Evolutionary conservation across 2,329 filamentous ascomycete genomes (phyloP).

Genomic region (Dactylella cylindrospora): DNA sequence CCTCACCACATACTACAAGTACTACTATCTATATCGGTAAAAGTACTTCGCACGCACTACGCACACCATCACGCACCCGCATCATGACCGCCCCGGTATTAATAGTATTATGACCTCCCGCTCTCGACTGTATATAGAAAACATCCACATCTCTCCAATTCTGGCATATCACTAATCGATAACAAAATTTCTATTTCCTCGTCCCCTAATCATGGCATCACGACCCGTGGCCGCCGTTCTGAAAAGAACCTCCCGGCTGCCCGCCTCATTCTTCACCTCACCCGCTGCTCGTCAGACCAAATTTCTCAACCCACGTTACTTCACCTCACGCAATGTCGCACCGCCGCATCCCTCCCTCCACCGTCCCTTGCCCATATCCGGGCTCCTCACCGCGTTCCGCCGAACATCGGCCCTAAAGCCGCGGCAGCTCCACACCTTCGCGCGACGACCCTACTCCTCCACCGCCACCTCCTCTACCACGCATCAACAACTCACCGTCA

Average conservation of each 20-base stretch:
- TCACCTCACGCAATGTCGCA: constrained; percentile 10
- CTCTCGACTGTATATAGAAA: constrained; percentile 9
- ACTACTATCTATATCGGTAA: too few relatives aligned
- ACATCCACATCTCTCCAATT: background rate
- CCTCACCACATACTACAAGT: too few relatives aligned
- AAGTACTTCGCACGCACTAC: too few relatives aligned
- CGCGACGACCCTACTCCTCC: constrained; percentile 18
- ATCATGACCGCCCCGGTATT: too few relatives aligned
- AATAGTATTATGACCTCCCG: constrained; percentile 20
- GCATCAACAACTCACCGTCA: constrained; percentile 56
- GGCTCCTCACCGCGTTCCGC: constrained; percentile 28
- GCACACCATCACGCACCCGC: too few relatives aligned
- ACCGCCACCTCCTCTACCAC: constrained; percentile 11
- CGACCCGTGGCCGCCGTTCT: constrained; percentile 23
- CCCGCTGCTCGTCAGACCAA: constrained; percentile 34
- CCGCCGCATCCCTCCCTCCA: constrained; percentile 3
- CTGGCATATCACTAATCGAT: background rate
- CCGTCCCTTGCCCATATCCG: too few relatives aligned
- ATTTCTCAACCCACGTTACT: constrained; percentile 33
- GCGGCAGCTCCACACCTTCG: too few relatives aligned
- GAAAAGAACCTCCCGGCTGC: constrained; percentile 18
- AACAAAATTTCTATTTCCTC: too few relatives aligned
- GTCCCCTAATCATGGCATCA: constrained; percentile 15
- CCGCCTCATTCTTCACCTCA: constrained; percentile 40
- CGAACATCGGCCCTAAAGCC: constrained; percentile 4